A percentile compares a stretch with the other conserved stretches of the same genome.
Conservation (phyloP, 2,329 filamentous ascomycete genomes). For the Ceratocystis destructans region DNA sequence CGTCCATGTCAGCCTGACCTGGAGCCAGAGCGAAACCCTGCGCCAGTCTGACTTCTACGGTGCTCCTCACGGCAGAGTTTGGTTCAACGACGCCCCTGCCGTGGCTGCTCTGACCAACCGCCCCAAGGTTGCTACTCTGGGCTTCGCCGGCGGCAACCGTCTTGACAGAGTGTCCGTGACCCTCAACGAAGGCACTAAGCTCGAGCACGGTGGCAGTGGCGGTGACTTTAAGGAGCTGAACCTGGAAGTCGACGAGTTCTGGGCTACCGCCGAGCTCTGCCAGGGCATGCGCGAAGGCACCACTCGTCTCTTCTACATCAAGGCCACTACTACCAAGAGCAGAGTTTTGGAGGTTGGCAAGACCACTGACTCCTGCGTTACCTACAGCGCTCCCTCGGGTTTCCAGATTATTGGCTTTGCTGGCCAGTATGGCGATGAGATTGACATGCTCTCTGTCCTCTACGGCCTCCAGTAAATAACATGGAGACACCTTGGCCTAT, state of each 20-base stretch:
- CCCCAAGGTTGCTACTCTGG: constrained; percentile 29
- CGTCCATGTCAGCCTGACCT: constrained; percentile 39
- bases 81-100: constrained; percentile 41
- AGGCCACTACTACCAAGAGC: constrained; percentile 37
- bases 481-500: no score
- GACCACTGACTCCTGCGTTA: constrained; percentile 34
- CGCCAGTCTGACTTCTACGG: constrained; percentile 36
- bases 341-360: constrained; percentile 33
- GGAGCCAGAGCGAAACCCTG: constrained; percentile 28
- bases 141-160: constrained; percentile 35
- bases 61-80: constrained; percentile 34
- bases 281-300: constrained; percentile 32
- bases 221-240: constrained; percentile 32
- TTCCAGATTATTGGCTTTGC: constrained; percentile 41
- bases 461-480: constrained; percentile 30
- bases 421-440: constrained; percentile 40
- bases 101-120: constrained; percentile 26
- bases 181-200: constrained; percentile 34
- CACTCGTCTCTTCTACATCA: constrained; percentile 43
- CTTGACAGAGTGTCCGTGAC: constrained; percentile 38
- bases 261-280: constrained; percentile 37
- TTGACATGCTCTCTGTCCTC: constrained; percentile 40
- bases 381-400: constrained; percentile 33
- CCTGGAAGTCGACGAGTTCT: constrained; percentile 35
- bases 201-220: constrained; percentile 42